Conservation (phyloP, 306 rosid species). For the Myrica gale region DNA sequence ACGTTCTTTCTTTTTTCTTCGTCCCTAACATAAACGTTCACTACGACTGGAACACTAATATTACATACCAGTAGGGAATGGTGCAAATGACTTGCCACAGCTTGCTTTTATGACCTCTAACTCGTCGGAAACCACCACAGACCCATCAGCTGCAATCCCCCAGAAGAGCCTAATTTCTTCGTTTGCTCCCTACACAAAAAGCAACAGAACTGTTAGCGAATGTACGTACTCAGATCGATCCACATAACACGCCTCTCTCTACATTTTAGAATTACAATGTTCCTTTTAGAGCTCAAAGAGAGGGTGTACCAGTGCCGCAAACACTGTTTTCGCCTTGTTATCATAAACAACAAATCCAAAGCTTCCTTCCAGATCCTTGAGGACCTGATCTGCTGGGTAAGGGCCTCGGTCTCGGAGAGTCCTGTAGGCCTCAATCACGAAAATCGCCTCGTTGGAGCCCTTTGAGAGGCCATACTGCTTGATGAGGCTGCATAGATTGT, state of each 20-base stretch:
- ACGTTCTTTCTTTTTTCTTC: too few relatives aligned
- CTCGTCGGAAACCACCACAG: slow-evolving; percentile 69
- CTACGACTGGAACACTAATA: too few relatives aligned
- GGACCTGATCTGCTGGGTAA: slow-evolving; percentile 94
- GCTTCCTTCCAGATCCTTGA: slow-evolving; percentile 76
- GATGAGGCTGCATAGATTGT: slow-evolving; percentile 65
- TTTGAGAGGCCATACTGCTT: slow-evolving; percentile 79
- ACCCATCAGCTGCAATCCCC: slow-evolving; percentile 87
- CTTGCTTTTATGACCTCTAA: slow-evolving; percentile 64
- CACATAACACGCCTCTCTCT: not conserved
- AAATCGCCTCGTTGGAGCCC: slow-evolving; percentile 69
- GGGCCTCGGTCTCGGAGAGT: slow-evolving; percentile 91
- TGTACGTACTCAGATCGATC: not conserved
- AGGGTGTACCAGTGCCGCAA: slow-evolving; percentile 63
- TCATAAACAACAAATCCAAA: slow-evolving; percentile 83
- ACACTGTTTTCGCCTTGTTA: slow-evolving; percentile 53
- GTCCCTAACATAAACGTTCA: not conserved
- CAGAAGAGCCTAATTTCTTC: slow-evolving; percentile 64
- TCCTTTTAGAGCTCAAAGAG: not conserved
- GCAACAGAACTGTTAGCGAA: not conserved
- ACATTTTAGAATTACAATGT: not conserved
- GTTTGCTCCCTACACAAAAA: slow-evolving; percentile 60
- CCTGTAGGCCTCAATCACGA: slow-evolving; percentile 72
- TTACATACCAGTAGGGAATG: slow-evolving; percentile 75
- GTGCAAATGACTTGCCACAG: slow-evolving; percentile 96